Evolutionary conservation across 2,329 filamentous ascomycete species (phyloP), one percentile per base, ranked within the genome.

Genomic region (Rhexocercosporidium sp.): DNA sequence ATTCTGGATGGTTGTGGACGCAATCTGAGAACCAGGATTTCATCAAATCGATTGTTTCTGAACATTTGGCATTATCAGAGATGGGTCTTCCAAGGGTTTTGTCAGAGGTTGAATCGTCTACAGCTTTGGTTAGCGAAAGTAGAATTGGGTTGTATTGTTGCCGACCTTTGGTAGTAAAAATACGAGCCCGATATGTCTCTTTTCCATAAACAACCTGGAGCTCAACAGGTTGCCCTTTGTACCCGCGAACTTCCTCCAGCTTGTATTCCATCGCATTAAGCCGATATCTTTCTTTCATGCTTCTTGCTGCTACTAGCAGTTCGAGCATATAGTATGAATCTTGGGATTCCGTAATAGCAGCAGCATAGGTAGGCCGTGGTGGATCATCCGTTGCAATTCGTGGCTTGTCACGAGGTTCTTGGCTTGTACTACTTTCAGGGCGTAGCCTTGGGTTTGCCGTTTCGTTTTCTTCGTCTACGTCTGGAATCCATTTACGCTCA

Each of bases 1-100:
- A 62, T 34, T 62, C 46, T n/a, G 44, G 27, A 62, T 62, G 46
- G 27, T 62, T 49, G 1, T 47, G n/a, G 3, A 62, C 16, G n/a
- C 59, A 62, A 34, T 62, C 34, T 18, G n/a, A 18, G 27, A 47
- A 34, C 59, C 59, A 62, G 11, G 20, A 20, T 25, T 14, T 62
- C 29, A 51, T 47, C 27, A 34, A 18, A 37, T 29, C 27, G 14
- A 62, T n/a, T 12, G 46, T 62, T 20, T 39, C 46, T 12, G 16
- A 29, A 22, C 41, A 59, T 14, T 57, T 57, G 12, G 53, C 53
- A 8, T 57, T 39, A 2, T 16, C 31, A 14, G 22, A 57, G 3
- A 57, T 34, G 25, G 53, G 53, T n/a, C 53, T 57, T 16, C 53
- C 53, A 3, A 57, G 53, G 16, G 25, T 25, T 25, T 41, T 39